phyloP scores from a whole-genome alignment of 768 basidiomycete species.

The Flagelloscypha sp. region DNA sequence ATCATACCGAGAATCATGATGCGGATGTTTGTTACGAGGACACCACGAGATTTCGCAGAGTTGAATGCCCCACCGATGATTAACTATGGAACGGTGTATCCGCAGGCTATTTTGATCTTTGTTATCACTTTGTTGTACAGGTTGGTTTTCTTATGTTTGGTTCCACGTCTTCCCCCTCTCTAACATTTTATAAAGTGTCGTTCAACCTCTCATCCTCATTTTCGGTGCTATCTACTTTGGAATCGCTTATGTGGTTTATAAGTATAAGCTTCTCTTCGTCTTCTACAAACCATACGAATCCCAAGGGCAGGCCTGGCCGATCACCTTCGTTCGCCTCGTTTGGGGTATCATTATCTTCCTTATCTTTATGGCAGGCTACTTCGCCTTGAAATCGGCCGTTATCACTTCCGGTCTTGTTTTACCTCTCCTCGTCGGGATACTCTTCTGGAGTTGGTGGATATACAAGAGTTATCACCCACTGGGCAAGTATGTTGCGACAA shows the following conservation, averaged over 20 bases:
- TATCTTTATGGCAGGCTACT: constrained; percentile 95
- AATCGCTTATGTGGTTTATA: constrained; percentile 93
- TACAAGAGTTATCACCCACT: constrained; percentile 60
- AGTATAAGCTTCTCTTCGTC: constrained; percentile 94
- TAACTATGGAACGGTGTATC: constrained; percentile 96
- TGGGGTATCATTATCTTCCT: constrained; percentile 93
- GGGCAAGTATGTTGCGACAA: constrained; percentile 77
- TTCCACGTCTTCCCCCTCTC: no score
- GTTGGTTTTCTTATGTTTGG: no score
- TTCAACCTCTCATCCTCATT: constrained; percentile 89
- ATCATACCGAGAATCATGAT: constrained; percentile 72
- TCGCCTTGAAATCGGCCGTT: constrained; percentile 59
- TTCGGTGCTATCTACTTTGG: constrained; percentile 97
- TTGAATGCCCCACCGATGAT: constrained; percentile 97
- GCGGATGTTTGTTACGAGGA: constrained; percentile 72
- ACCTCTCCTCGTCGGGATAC: constrained; percentile 69
- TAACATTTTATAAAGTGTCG: no score
- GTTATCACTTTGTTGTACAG: constrained; percentile 92
- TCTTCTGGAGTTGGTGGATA: constrained; percentile 77
- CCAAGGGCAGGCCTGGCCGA: constrained; percentile 95
- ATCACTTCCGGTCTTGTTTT: constrained; percentile 56
- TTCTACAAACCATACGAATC: constrained; percentile 99
- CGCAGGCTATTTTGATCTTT: constrained; percentile 93
- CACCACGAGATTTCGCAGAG: constrained; percentile 93
- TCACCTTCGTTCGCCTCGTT: constrained; percentile 86